phyloP scores from a whole-genome alignment of 495 filamentous ascomycete genomes.

The Xylaria intraflava region DNA sequence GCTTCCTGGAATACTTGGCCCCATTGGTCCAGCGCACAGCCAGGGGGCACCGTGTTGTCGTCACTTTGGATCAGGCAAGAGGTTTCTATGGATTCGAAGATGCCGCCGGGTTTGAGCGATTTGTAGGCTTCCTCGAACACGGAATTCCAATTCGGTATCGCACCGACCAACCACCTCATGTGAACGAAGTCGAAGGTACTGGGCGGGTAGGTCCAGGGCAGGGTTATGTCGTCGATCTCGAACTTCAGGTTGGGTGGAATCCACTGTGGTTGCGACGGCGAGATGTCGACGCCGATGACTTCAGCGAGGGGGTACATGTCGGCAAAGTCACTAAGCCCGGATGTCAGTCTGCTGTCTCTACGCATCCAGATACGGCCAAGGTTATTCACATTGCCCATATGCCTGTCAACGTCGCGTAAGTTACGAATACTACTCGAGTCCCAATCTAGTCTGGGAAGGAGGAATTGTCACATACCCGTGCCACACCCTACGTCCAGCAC shows the following conservation, averaged over 20 bases:
- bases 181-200: constrained; percentile 55
- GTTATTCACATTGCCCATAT: constrained; percentile 35
- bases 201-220: constrained; percentile 41
- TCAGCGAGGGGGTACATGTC: constrained; percentile 45
- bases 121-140: constrained; percentile 27
- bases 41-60: constrained; percentile 41
- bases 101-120: constrained; percentile 26
- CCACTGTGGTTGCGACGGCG: constrained; percentile 42
- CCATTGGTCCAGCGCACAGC: constrained; percentile 41
- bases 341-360: neutral
- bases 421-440: neutral
- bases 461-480: constrained; percentile 20
- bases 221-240: constrained; percentile 49
- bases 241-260: constrained; percentile 48
- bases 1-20: constrained; percentile 37
- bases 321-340: constrained; percentile 45
- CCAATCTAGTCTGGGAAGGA: neutral
- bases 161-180: constrained; percentile 49
- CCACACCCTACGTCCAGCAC: constrained; percentile 35
- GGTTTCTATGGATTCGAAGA: constrained; percentile 44
- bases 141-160: constrained; percentile 49
- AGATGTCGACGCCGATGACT: constrained; percentile 53
- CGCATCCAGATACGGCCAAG: neutral
- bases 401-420: constrained; percentile 11
- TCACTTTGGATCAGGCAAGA: constrained; percentile 39